phyloP scores from a whole-genome alignment of 2,329 filamentous ascomycete species.

The Penicillium sp. region DNA sequence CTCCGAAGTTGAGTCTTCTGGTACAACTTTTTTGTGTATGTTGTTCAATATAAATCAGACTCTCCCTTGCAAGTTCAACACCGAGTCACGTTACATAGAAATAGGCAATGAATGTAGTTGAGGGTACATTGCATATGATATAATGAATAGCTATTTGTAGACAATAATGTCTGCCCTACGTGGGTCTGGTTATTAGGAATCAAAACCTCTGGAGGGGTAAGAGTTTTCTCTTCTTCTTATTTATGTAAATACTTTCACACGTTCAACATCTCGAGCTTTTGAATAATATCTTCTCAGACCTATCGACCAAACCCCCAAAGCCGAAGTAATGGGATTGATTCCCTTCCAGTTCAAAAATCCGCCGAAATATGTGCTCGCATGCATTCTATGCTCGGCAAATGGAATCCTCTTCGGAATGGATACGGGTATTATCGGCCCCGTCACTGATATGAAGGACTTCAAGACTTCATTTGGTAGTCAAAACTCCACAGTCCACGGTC shows the following conservation, averaged over 20 bases:
- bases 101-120: background rate
- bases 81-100: background rate
- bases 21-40: background rate
- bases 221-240: background rate
- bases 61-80: background rate
- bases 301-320: background rate
- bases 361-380: conserved; percentile 8
- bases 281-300: background rate
- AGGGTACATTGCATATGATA: background rate
- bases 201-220: background rate
- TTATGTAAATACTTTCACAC: background rate
- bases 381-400: conserved; percentile 9
- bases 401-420: conserved; percentile 11
- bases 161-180: background rate
- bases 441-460: conserved; percentile 59
- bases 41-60: background rate
- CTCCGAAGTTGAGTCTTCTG: background rate
- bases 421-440: conserved; percentile 44
- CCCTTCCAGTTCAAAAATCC: background rate
- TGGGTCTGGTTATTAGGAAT: background rate
- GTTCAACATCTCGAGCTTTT: no score
- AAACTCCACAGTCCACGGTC: conserved; percentile 54
- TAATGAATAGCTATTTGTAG: background rate
- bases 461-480: conserved; percentile 50
- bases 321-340: conserved; percentile 1